Base-by-base conservation (phyloP, 2,329 filamentous ascomycete genomes). In the Bipolaris sorokiniana region DNA sequence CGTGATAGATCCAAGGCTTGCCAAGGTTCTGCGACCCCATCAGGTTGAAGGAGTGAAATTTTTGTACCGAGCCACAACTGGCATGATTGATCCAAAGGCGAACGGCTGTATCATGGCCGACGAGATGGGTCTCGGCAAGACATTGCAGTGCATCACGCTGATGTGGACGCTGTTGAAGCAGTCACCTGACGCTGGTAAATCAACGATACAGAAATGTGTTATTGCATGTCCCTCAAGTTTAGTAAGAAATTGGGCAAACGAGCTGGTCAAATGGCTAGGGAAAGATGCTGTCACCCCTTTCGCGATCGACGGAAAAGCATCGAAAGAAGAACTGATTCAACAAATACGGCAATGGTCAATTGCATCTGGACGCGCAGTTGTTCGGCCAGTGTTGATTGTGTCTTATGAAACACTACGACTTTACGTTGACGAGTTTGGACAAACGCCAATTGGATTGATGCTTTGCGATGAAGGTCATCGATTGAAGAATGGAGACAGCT, bases 91-190 rank as follows among this genome's bases (percentile, higher is more conserved):
- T 68, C 85, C 90, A 36, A 94, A 94, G 68, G 95, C 95, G 47
- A 91, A 97, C 75, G 95, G 95, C 2, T 99, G 95, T 78, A 99
- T 99, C 74, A 99, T 99, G 95, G 95, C 95, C 51, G 95, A 99
- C 75, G 95, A 97, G 75, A 99, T 99, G 95, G 95, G 95, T 67
- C 81, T 99, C 28, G 95, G 95, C 54, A 99, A 99, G 80, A 99
- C 95, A 68, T 79, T 99, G 41, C 95, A 99, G 81, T 99, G 95
- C 77, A 99, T 99, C 70, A 86, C 95, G 0, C 84, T 99, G 48
- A 89, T 99, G 83, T 99, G 95, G 95, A 99, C 95, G 1, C 79
- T 99, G 1, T 80, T 99, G 15, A 98, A 97, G 76, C 95, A 99
- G 73, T 96, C 93, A 0, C 91, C 95, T 0, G 92, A 97, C 38